These are phyloP conservation scores for Lasiodiplodia citricola DNA, from an alignment of 2,329 filamentous ascomycete genomes.

Conservation along the genomic window DNA sequence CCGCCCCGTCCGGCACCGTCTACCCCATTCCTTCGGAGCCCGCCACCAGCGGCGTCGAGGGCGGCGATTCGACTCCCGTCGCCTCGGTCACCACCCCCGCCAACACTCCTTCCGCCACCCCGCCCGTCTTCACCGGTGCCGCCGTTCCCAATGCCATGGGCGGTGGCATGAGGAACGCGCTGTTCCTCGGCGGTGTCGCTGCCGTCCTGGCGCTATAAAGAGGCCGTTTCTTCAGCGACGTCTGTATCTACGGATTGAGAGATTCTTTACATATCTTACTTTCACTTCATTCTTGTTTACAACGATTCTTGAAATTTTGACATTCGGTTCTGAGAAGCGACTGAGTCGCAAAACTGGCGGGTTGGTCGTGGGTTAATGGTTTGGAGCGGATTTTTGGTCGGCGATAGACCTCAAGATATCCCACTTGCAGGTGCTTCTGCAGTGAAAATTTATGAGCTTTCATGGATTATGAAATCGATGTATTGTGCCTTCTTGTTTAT, in stretches of 20 bases:
- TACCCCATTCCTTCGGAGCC: conserved; percentile 15
- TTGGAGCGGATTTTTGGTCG: conserved; percentile 16
- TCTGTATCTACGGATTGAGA: not conserved
- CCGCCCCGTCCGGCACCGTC: not conserved
- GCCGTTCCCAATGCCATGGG: conserved; percentile 6
- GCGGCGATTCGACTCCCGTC: conserved; percentile 6
- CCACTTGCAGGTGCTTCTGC: conserved; percentile 10
- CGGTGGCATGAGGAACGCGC: conserved; percentile 1
- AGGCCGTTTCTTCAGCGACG: not conserved
- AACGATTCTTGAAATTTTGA: not conserved
- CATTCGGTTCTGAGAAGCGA: not conserved
- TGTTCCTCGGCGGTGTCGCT: conserved; percentile 16
- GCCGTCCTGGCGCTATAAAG: conserved; percentile 14
- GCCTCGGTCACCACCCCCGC: conserved; percentile 10
- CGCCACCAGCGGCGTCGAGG: conserved; percentile 9
- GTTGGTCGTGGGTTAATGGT: conserved; percentile 10
- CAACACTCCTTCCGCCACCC: conserved; percentile 2
- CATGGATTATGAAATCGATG: conserved; percentile 3
- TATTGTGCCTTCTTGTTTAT: too few species aligned
- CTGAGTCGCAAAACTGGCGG: conserved; percentile 15
- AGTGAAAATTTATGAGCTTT: conserved; percentile 17
- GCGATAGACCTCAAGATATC: conserved; percentile 21
- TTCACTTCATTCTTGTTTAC: conserved; percentile 15
- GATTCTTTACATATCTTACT: not conserved
- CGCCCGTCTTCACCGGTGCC: not conserved